Percentiles rank a stretch among this genome's conserved stretches.
These are phyloP conservation scores for Phytophthora niederhauseri DNA, from an alignment of 352 stramenopile genomes.

Conservation along the genomic window DNA sequence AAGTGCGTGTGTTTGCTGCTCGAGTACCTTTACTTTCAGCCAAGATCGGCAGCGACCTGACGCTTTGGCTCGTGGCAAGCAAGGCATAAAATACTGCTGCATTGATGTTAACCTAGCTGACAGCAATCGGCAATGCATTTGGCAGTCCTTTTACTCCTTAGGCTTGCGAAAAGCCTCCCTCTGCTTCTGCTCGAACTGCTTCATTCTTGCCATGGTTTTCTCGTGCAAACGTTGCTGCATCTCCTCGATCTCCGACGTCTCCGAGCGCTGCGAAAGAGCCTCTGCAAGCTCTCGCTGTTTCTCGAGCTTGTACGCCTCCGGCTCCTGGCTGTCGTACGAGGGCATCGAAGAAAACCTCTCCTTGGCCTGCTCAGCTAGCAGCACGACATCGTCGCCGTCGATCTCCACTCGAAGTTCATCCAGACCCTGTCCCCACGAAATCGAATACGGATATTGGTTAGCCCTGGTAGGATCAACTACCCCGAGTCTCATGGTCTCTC, in stretches of 20 bases:
- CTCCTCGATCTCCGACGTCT: slow-evolving; percentile 46
- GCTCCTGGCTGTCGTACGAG: slow-evolving; percentile 27
- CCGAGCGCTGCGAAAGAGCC: slow-evolving; percentile 42
- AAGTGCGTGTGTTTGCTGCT: slow-evolving; percentile 12
- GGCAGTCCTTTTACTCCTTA: slow-evolving; percentile 16
- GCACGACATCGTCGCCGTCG: slow-evolving; percentile 50
- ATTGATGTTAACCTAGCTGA: neutral
- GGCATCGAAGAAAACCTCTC: slow-evolving; percentile 17
- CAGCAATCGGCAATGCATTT: neutral
- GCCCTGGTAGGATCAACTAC: neutral
- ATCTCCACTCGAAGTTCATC: slow-evolving; percentile 46
- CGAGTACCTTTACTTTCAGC: slow-evolving; percentile 1
- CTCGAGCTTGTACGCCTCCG: slow-evolving; percentile 44
- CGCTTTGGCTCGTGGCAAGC: neutral
- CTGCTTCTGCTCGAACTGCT: slow-evolving; percentile 35
- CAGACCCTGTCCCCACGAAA: slow-evolving; percentile 36
- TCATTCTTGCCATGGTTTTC: slow-evolving; percentile 62
- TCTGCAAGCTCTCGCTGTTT: slow-evolving; percentile 52
- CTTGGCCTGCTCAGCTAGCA: slow-evolving; percentile 29
- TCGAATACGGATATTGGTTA: neutral
- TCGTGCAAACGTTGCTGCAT: slow-evolving; percentile 61
- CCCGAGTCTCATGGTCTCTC: slow-evolving; percentile 9
- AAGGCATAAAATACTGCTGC: neutral
- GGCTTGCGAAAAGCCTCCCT: slow-evolving; percentile 19
- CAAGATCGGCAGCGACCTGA: neutral